Evolutionary conservation across 768 basidiomycete species (phyloP).

Genomic region (Boletus speciosus): DNA sequence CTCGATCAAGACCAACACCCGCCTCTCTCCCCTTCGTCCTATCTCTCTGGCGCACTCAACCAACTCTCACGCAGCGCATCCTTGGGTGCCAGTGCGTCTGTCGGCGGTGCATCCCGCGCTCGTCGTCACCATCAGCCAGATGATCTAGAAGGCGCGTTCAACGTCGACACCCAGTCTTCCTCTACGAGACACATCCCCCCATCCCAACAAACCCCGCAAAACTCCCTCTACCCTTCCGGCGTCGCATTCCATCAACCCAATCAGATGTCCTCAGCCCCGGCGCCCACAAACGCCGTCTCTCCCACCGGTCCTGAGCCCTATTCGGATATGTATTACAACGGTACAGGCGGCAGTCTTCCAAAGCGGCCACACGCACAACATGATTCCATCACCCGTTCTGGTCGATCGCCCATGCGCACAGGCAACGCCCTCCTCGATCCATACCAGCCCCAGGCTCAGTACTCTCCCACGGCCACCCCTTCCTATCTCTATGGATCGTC

Average conservation of each 20-base stretch:
- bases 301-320: constrained; percentile 44
- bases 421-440: constrained; percentile 60
- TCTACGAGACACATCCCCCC: constrained; percentile 23
- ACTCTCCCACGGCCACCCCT: constrained; percentile 52
- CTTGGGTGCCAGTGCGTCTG: constrained; percentile 46
- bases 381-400: constrained; percentile 47
- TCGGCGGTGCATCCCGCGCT: constrained; percentile 40
- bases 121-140: constrained; percentile 69
- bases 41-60: constrained; percentile 48
- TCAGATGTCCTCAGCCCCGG: constrained; percentile 29
- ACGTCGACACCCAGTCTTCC: constrained; percentile 31
- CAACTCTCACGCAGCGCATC: constrained; percentile 68
- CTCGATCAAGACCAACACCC: constrained; percentile 60
- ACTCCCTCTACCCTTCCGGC: constrained; percentile 55
- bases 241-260: constrained; percentile 58
- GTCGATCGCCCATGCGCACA: constrained; percentile 63
- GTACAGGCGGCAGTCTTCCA: constrained; percentile 43
- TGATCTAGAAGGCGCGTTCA: constrained; percentile 57
- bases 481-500: constrained; percentile 43
- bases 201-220: constrained; percentile 39
- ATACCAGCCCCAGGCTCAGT: constrained; percentile 62
- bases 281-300: constrained; percentile 35
- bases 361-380: constrained; percentile 56
- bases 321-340: constrained; percentile 62
- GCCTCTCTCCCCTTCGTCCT: constrained; percentile 42